phyloP scores from a whole-genome alignment of 352 stramenopile species.

The Pythium aristosporum region DNA sequence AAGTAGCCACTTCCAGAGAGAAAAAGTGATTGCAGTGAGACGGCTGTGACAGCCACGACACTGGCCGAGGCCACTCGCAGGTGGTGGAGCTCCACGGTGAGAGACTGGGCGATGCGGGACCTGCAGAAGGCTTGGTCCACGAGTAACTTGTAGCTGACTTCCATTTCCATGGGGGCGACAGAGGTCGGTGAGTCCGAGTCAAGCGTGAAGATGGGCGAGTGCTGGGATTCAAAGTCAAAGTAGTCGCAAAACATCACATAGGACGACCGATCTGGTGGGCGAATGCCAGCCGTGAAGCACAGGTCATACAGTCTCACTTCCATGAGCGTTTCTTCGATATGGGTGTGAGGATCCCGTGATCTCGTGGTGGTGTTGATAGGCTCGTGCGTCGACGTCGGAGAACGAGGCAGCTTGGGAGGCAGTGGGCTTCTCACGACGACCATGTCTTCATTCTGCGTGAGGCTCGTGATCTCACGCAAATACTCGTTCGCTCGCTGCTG shows the following conservation, averaged over 20 bases:
- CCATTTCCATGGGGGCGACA: constrained; percentile 31
- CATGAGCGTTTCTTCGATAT: constrained; percentile 16
- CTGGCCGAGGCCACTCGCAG: constrained; percentile 3
- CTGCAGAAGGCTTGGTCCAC: constrained; percentile 29
- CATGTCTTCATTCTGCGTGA: background rate
- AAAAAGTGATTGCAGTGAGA: constrained; percentile 27
- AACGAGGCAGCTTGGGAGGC: background rate
- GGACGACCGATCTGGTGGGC: background rate
- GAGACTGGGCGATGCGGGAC: constrained; percentile 13
- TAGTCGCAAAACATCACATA: constrained; percentile 40
- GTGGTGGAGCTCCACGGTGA: constrained; percentile 32
- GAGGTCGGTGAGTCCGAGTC: background rate
- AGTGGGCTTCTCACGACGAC: background rate
- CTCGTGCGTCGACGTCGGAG: background rate
- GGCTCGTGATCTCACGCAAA: constrained; percentile 23
- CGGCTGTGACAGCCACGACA: constrained; percentile 15
- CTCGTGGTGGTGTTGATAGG: background rate
- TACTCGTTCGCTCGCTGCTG: constrained; percentile 27
- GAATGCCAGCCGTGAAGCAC: background rate
- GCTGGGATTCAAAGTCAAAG: constrained; percentile 43
- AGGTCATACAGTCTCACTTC: constrained; percentile 10
- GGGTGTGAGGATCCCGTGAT: background rate
- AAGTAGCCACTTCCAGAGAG: constrained; percentile 14
- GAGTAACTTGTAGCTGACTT: constrained; percentile 34
- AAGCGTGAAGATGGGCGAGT: constrained; percentile 30